Evolutionary conservation across 306 rosid genomes (phyloP), one percentile per base, ranked within the genome.

Genomic region (Medicago arabica): DNA sequence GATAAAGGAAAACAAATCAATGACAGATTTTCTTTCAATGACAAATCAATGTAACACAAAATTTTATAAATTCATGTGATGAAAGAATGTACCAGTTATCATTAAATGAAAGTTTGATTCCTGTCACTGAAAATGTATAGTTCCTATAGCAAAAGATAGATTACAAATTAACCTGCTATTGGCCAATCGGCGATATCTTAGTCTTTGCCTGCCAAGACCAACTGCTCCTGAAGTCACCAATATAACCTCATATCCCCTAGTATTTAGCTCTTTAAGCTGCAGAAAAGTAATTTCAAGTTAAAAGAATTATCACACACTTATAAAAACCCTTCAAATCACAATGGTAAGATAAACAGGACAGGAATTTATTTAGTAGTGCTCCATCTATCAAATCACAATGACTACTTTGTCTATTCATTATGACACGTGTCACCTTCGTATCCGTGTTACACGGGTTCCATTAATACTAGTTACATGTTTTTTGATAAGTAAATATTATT

Each of bases 181-280:
- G 12, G 91, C 89, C 81, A 93, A 81, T 91, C 84, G 89, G 63
- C 98, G 84, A 84, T 87, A 93, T 85, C 87, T 82, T 60, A 93
- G 89, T 87, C 98, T 89, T 74, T 93, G 97, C 15, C 91, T 84
- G 61, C 97, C 98, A 75, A 93, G 87, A 49, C 96, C 98, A 55
- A 93, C 96, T 49, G 98, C 98, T 1, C 98, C 98, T 58, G 98
- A 93, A 73, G 95, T 85, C 69, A 91, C 98, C 85, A 93, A 69
- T 79, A 93, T 91, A 50, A 91, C 96, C 72, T 91, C 97, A 68
- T 93, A 93, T 21, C 92, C 98, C 63, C 76, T 81, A 39, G 58
- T 55, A 64, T 87, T 89, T 40, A 93, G 86, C 44, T 93, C 96
- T 77, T 93, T 93, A 54, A 93, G 90, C 98, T 90, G 90, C 83